These are phyloP conservation scores for Acer campestre DNA, from an alignment of 345 rosid species.

Conservation along the genomic window DNA sequence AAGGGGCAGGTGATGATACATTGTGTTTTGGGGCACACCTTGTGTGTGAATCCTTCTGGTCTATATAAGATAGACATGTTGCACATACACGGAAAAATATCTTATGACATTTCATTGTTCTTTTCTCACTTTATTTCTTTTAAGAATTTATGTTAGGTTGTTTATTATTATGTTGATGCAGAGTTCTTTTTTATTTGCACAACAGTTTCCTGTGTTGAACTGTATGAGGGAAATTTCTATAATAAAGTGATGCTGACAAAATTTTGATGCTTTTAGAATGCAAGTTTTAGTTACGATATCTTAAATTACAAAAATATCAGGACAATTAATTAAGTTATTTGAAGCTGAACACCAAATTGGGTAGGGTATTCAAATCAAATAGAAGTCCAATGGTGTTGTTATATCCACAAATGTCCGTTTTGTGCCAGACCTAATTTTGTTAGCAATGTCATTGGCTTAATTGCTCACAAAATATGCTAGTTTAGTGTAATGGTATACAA, in stretches of 20 bases:
- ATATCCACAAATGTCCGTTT: background rate
- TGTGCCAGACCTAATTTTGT: background rate
- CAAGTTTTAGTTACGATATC: background rate
- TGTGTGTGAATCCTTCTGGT: background rate
- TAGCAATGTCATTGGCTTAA: background rate
- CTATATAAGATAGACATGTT: background rate
- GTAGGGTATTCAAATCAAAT: background rate
- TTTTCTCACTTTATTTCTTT: no score
- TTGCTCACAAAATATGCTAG: background rate
- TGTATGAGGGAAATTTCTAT: no score
- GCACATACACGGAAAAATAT: background rate
- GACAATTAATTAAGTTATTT: background rate
- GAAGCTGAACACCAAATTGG: background rate
- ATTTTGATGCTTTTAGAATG: background rate
- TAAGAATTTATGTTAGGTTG: no score
- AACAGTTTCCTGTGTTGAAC: no score
- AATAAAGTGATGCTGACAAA: no score
- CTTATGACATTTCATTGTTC: no score
- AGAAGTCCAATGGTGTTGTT: background rate
- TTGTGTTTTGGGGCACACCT: background rate
- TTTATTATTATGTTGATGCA: no score
- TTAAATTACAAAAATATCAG: background rate
- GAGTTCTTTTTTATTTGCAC: no score
- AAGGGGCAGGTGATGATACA: background rate
- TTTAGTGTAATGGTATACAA: background rate